Conservation (phyloP, 176 grass and related monocot genomes). For the Urochloa ruziziensis region DNA sequence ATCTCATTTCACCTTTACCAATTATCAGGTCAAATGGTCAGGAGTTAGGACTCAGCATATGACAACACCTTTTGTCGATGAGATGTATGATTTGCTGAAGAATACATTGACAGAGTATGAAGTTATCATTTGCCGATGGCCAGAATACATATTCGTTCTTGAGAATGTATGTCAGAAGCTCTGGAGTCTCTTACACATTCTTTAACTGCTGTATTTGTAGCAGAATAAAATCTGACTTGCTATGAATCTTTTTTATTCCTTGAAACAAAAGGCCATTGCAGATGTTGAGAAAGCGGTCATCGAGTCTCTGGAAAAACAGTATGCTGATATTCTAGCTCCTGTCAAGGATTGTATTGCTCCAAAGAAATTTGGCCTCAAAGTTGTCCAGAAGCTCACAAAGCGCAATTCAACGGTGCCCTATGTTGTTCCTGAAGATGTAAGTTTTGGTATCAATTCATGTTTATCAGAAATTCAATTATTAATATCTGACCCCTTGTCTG, state of each 20-base stretch:
- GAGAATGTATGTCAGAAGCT: slow-evolving; percentile 75
- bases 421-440: slow-evolving; percentile 80
- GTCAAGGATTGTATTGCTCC: slow-evolving; percentile 85
- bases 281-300: slow-evolving; percentile 96
- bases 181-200: neutral
- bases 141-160: slow-evolving; percentile 91
- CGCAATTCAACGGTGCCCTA: slow-evolving; percentile 80
- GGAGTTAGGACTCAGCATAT: slow-evolving; percentile 89
- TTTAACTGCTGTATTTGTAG: slow-evolving; percentile 12
- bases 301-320: slow-evolving; percentile 84
- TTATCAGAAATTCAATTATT: slow-evolving; percentile 13
- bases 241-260: slow-evolving; percentile 30
- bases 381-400: slow-evolving; percentile 90
- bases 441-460: slow-evolving; percentile 14
- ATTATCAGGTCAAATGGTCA: slow-evolving; percentile 94
- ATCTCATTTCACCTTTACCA: slow-evolving; percentile 17
- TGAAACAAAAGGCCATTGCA: slow-evolving; percentile 85
- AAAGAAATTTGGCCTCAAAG: slow-evolving; percentile 97
- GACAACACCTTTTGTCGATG: slow-evolving; percentile 96
- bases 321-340: slow-evolving; percentile 84
- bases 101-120: slow-evolving; percentile 89
- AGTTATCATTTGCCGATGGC: slow-evolving; percentile 97
- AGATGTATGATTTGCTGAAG: slow-evolving; percentile 87
- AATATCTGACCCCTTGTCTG: slow-evolving; percentile 14
- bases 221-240: slow-evolving; percentile 21